Base-by-base conservation (phyloP, 75 land plant genomes). In the Sequoia sempervirens region DNA sequence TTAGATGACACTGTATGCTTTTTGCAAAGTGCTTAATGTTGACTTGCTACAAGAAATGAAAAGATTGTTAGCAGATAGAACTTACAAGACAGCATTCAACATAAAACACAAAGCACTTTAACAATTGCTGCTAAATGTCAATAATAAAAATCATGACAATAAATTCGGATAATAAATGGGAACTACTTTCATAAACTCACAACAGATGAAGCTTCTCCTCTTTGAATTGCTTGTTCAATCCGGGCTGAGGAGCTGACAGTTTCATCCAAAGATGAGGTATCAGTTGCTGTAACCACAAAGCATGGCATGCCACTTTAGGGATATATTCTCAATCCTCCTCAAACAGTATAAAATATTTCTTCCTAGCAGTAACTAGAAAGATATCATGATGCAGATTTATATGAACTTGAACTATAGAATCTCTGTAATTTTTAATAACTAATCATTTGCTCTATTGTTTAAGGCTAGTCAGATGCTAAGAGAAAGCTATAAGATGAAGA, bases 1-100 rank as follows among this genome's bases (percentile, higher is more conserved):
- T 89, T 56, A 94, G 84, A 83, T 93, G 92, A 76, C 95, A 94
- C 64, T 96, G 96, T 46, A 97, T 84, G 83, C 99, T 91, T 84
- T 92, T 97, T 15, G 86, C 91, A 53, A 97, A 93, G 84, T 97
- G 96, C 86, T 92, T 97, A 89, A 96, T 86, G 82, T 91, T 93
- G 75, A 97, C 98, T 87, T 93, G 93, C 90, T 93, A 89, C 36
- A 54, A 50, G 32, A 50, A 32, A 68, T 43, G 34, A 43, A 88
- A 81, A 69, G 17, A 82, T 37, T 66, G 26, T 23, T 36, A 32
- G 36, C 73, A 82, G 30, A 54, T 30, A 37, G 38, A 66, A 38
- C n/a, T 38, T 37, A 54, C 74, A 79, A 82, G 32, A 11, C 36
- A 43, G n/a, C 30, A 2, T 11, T 26, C 45, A 45, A 11, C 43